Conservation (phyloP, 2,329 filamentous ascomycete genomes). For the Colletotrichum viniferum region DNA sequence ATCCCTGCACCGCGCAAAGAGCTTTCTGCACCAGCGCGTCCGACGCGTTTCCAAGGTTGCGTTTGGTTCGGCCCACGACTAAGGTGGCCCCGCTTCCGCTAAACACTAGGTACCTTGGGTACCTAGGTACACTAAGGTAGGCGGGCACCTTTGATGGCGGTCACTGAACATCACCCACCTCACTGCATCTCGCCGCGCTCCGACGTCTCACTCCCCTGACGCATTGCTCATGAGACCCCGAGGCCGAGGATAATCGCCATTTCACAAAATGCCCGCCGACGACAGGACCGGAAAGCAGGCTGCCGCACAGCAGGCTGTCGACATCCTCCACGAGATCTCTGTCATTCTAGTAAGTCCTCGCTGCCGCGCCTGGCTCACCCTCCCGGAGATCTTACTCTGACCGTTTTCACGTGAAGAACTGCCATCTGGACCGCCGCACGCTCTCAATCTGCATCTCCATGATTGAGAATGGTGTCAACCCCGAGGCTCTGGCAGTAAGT, state of each 20-base stretch:
- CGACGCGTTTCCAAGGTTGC: conserved; percentile 14
- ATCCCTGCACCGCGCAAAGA: conserved; percentile 7
- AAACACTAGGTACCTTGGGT: neutral
- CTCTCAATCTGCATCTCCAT: conserved; percentile 95
- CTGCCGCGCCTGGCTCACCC: neutral
- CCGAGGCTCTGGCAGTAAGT: conserved; percentile 88
- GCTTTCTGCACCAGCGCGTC: conserved; percentile 7
- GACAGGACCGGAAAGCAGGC: conserved; percentile 70
- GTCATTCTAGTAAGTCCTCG: conserved; percentile 77
- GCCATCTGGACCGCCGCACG: conserved; percentile 86
- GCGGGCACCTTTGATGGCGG: neutral
- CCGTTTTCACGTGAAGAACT: conserved; percentile 67
- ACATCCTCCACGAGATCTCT: conserved; percentile 84
- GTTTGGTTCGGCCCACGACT: conserved; percentile 1
- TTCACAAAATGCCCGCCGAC: conserved; percentile 26
- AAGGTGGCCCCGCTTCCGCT: neutral
- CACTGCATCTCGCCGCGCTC: neutral
- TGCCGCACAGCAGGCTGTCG: conserved; percentile 81
- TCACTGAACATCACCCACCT: neutral
- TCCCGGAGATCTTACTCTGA: neutral
- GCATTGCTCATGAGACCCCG: neutral
- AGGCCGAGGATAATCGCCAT: neutral
- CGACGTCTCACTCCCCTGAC: neutral
- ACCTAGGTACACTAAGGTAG: neutral
- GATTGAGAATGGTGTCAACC: conserved; percentile 96